These are phyloP conservation scores for Phytopythium oedochilum DNA, from an alignment of 352 stramenopile genomes.

Conservation along the genomic window DNA sequence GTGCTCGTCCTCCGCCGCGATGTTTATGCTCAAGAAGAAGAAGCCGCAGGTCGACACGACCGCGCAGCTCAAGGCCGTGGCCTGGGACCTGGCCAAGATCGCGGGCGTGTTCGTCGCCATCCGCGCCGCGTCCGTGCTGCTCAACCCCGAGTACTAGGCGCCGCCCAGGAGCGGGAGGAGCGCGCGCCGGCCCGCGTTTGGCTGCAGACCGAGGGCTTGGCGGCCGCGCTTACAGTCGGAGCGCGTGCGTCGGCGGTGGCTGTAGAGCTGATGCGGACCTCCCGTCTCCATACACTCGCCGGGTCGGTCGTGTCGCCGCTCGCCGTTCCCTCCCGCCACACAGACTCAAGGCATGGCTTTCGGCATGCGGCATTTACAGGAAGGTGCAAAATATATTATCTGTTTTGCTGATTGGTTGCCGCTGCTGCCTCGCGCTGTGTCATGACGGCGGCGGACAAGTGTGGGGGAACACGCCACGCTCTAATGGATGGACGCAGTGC, in stretches of 20 bases:
- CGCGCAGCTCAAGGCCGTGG: slow-evolving; percentile 75
- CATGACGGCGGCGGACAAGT: too few species aligned
- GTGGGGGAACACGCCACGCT: not conserved
- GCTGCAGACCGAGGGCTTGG: too few species aligned
- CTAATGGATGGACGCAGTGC: not conserved
- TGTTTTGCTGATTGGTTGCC: not conserved
- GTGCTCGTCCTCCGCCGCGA: slow-evolving; percentile 8
- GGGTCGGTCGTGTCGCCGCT: not conserved
- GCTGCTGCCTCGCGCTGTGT: too few species aligned
- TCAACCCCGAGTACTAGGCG: slow-evolving; percentile 58
- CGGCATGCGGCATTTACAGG: not conserved
- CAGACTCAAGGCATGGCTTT: too few species aligned
- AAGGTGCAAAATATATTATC: slow-evolving; percentile 3
- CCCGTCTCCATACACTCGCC: not conserved
- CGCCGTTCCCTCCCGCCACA: too few species aligned
- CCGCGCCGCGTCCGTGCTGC: slow-evolving; percentile 61
- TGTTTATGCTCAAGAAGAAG: slow-evolving; percentile 90
- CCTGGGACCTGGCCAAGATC: slow-evolving; percentile 74
- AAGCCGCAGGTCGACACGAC: slow-evolving; percentile 74
- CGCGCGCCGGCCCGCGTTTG: too few species aligned
- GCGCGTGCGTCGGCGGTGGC: too few species aligned
- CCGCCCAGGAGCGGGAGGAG: slow-evolving; percentile 8
- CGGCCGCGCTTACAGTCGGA: too few species aligned
- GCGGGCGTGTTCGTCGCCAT: slow-evolving; percentile 68
- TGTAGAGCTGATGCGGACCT: too few species aligned